Percentiles rank a stretch among this genome's conserved stretches.
These are phyloP conservation scores for Euphorbia celastroides DNA, from an alignment of 441 rosid species.

Conservation along the genomic window DNA sequence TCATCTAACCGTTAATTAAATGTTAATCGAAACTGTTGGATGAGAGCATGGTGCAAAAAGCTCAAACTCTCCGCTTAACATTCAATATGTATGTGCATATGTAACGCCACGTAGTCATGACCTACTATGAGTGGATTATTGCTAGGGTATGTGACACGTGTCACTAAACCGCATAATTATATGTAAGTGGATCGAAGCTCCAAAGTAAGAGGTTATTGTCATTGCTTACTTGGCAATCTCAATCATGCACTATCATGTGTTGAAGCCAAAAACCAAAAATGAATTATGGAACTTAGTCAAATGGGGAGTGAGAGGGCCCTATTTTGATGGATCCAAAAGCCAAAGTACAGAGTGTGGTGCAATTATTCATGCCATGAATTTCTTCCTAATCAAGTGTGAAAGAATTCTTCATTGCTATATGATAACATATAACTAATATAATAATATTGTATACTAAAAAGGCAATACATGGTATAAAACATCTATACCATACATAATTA, in stretches of 20 bases:
- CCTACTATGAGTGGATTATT: constrained; percentile 17
- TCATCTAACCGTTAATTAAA: no score
- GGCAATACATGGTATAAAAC: no score
- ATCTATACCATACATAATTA: no score
- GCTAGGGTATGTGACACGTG: constrained; percentile 17
- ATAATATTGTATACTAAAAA: no score
- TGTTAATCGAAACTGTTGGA: no score
- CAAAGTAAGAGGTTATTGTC: constrained; percentile 21
- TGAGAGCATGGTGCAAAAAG: no score
- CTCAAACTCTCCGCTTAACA: no score
- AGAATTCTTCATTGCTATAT: background rate
- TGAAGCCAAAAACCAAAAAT: constrained; percentile 32
- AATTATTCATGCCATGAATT: constrained; percentile 75
- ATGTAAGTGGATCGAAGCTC: constrained; percentile 13
- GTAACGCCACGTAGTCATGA: no score
- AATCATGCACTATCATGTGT: constrained; percentile 53
- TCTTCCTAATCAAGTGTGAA: constrained; percentile 37
- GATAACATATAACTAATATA: no score
- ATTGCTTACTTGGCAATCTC: constrained; percentile 38
- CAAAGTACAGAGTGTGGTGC: constrained; percentile 59
- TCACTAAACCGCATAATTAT: constrained; percentile 22
- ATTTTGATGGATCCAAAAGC: constrained; percentile 65
- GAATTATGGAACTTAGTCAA: constrained; percentile 29
- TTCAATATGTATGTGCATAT: no score
- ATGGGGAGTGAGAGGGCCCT: constrained; percentile 26